Evolutionary conservation across 2,329 filamentous ascomycete species (phyloP), one percentile per base, ranked within the genome.

Genomic region (Talaromyces sp.): DNA sequence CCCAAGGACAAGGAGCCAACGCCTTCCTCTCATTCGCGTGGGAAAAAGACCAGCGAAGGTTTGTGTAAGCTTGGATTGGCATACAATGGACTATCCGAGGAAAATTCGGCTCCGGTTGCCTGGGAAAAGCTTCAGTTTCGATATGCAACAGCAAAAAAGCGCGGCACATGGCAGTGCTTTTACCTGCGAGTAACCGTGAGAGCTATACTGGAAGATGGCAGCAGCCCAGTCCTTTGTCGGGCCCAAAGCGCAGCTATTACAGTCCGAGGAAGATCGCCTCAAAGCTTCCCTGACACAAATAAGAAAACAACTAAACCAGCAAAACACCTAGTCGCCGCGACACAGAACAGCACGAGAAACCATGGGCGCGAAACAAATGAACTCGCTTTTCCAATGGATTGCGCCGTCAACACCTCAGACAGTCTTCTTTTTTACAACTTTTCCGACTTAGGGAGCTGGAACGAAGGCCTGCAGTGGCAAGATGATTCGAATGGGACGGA

Each of bases 81-180:
- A 30, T 53, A 53, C 28, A 28, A 31, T 31, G 50, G 50, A 6
- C 50, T 31, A 31, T 30, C 12, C 14, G 50, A 53, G 14, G 27
- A 33, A 18, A 53, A 44, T 0, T 55, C 56, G 5, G 42, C 54
- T 3, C 56, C 60, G 16, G 28, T 62, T 14, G 36, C 33, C 6
- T 62, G 60, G 60, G 60, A 62, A 44, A 62, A 62, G 28, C 16
- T 62, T n/a, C 60, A 62, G 50, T 62, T 62, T 31, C 60, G 60
- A 12, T 56, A 62, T 33, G 60, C 60, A 3, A 62, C 60, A 33
- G 52, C 60, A 47, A 62, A 62, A 42, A 59, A 62, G 51, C 60
- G 60, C 44, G 60, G 56, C 31, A 62, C 60, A 14, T 62, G 60
- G 60, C 60, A 62, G 28, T 62, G 58, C 18, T 62, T 62, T 31